Evolutionary conservation across 352 stramenopile species (phyloP).

Genomic region (Phytophthora melonis): DNA sequence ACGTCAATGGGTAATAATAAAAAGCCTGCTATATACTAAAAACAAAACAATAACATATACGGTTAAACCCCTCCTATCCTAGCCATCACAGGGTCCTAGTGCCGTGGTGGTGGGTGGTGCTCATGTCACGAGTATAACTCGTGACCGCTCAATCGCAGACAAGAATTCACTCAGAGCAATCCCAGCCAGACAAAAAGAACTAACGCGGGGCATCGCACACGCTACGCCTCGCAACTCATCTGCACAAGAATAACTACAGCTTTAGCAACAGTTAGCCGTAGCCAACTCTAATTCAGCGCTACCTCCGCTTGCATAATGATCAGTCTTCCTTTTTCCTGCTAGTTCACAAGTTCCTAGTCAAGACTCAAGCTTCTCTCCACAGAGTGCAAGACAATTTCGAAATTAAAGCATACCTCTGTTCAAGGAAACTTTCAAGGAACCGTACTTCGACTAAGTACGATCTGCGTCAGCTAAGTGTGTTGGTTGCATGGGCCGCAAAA

Average conservation of each 20-base stretch:
- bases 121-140: no score
- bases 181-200: neutral
- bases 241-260: neutral
- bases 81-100: no score
- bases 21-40: no score
- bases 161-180: no score
- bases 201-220: neutral
- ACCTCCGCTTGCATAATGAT: neutral
- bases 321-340: constrained; percentile 3
- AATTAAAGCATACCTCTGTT: constrained; percentile 5
- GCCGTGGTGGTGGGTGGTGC: no score
- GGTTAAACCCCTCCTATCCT: no score
- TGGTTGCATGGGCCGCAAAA: constrained; percentile 1
- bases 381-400: constrained; percentile 5
- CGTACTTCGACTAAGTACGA: constrained; percentile 2
- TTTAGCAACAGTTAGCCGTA: neutral
- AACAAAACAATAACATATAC: no score
- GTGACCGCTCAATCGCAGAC: no score
- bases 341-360: neutral
- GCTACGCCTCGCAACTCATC: neutral
- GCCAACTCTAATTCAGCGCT: neutral
- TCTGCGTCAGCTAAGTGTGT: neutral
- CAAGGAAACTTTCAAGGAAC: neutral
- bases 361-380: constrained; percentile 3
- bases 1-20: no score